phyloP scores from a whole-genome alignment of 352 stramenopile genomes.

The Phytopythium litorale region DNA sequence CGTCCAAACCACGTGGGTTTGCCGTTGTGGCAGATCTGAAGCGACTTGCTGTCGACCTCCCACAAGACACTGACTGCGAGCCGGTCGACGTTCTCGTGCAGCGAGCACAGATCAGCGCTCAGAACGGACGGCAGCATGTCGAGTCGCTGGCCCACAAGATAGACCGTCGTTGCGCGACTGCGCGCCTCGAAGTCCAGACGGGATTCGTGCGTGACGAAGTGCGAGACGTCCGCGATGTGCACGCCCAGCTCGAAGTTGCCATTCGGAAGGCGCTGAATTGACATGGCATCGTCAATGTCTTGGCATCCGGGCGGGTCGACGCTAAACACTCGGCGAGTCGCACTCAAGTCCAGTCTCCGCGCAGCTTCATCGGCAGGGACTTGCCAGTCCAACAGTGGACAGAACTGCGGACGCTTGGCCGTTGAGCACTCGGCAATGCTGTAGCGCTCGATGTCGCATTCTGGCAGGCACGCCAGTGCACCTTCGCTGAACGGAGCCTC shows the following conservation, averaged over 20 bases:
- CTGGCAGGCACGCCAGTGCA: conserved; percentile 78
- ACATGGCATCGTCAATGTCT: conserved; percentile 92
- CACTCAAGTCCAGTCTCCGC: conserved; percentile 62
- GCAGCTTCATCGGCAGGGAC: conserved; percentile 48
- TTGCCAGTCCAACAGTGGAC: conserved; percentile 63
- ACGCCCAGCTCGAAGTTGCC: conserved; percentile 93
- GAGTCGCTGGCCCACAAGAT: conserved; percentile 94
- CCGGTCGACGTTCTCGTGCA: conserved; percentile 88
- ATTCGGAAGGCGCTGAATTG: conserved; percentile 66
- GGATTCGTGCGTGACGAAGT: conserved; percentile 96
- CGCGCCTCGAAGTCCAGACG: conserved; percentile 95
- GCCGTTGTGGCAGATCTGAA: conserved; percentile 41
- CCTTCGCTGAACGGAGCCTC: conserved; percentile 84
- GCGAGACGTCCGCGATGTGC: conserved; percentile 99
- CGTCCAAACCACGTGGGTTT: conserved; percentile 81
- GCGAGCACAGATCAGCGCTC: conserved; percentile 86
- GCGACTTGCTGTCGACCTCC: conserved; percentile 77
- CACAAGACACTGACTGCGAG: conserved; percentile 91
- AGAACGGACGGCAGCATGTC: conserved; percentile 93
- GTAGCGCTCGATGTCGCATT: conserved; percentile 63
- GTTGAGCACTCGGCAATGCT: conserved; percentile 72
- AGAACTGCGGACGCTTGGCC: conserved; percentile 52
- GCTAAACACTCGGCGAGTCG: conserved; percentile 80
- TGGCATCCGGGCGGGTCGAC: conserved; percentile 87
- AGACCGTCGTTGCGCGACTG: conserved; percentile 93